Evolutionary conservation across 164 flowering plant species (phyloP), one percentile per base, ranked within the genome.

Genomic region (Liquidambar formosana): DNA sequence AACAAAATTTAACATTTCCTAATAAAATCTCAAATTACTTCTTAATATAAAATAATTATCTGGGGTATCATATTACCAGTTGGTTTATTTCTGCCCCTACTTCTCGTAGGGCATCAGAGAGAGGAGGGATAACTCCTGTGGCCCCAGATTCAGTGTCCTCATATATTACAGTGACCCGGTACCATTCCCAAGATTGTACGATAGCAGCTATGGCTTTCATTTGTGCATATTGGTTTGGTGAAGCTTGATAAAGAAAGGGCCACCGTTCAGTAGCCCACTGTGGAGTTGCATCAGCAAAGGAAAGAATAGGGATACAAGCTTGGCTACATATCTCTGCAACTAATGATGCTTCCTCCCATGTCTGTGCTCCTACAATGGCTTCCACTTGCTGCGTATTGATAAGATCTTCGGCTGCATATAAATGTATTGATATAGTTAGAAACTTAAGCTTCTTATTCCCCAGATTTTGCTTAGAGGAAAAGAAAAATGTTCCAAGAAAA

Each of bases 331-430:
- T 28, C 56, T 77, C 81, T 0, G 70, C 81, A 27, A 77, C 77
- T 43, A 74, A 22, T 1, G 72, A 69, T 10, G 74, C 52, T 52
- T 73, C 76, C 47, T 67, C 76, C 75, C 76, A 78, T 62, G 70
- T 57, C 10, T 33, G 59, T 26, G 72, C 65, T 12, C 79, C 81
- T 14, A 81, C 13, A 41, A 81, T 71, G 13, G 69, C 81, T 73
- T 71, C 72, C 21, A 76, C 79, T 27, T 58, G 23, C 15, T 63
- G 43, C 48, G 41, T 51, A 5, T 63, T 41, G 18, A 78, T 66
- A 13, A 81, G 76, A 57, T 73, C 60, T 47, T 19, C 27, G 5
- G 81, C 81, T 78, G 84, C 69, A 73, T n/a, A n/a, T n/a, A n/a
- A n/a, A n/a, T n/a, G n/a, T n/a, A n/a, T n/a, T n/a, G n/a, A n/a